Base-by-base conservation (phyloP, 345 rosid genomes). In the Pistacia integerrima region DNA sequence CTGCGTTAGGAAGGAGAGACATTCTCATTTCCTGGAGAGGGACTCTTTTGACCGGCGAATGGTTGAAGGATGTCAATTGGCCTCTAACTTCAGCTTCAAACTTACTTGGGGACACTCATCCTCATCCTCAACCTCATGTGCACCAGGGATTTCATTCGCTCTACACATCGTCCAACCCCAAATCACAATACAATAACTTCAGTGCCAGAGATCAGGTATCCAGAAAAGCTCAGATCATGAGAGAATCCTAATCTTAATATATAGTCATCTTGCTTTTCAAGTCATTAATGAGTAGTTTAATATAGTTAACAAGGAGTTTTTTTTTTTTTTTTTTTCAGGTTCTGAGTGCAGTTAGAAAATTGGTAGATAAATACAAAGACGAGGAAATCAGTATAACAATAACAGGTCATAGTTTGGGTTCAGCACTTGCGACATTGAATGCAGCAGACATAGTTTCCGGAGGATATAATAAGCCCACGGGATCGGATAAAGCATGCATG, bases 391-490 rank as follows among this genome's bases (percentile, higher is more conserved):
- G 88, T 79, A 80, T 88, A 67, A 88, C 91, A 3, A 12, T 88
- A 41, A 77, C 86, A 1, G 92, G 94, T 1, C 91, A 88, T 79
- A 88, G 94, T 83, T 83, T 90, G 41, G 94, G 94, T 0, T 86
- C 82, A 16, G 88, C 91, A 18, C 79, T 90, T 22, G 87, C 90
- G 7, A 81, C 82, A 10, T 77, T 90, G 25, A 79, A 82, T 8
- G 92, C 92, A 6, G 80, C 79, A 25, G 92, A 88, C 68, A 80
- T 88, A 58, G 79, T 83, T 83, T 28, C 80, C 33, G 85, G 84
- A 3, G 78, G 81, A 51, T 69, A 67, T 48, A 85, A 81, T 33
- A 81, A 77, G 73, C 69, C 61, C n/a, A 28, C 22, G 56, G 36
- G n/a, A 5, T 54, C 72, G 18, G 68, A 73, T 44, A 75, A 44